Conservation (phyloP, 2,329 filamentous ascomycete species). For the Colletotrichum siamense region DNA sequence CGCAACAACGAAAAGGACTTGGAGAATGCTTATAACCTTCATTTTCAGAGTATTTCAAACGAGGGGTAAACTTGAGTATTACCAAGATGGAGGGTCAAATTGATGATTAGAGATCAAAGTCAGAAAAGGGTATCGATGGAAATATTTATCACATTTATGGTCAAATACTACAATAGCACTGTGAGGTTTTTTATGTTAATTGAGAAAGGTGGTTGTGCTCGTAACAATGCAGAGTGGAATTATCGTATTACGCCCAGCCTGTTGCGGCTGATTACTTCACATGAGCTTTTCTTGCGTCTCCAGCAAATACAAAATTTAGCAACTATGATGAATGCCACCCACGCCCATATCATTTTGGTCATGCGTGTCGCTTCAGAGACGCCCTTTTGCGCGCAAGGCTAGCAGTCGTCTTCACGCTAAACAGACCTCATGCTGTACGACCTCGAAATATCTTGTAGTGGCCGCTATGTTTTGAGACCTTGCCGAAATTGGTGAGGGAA, state of each 20-base stretch:
- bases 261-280: neutral
- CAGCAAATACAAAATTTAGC: neutral
- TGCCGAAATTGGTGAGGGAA: neutral
- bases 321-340: neutral
- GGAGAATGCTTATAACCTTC: neutral
- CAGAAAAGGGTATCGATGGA: neutral
- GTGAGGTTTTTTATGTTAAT: no score
- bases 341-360: neutral
- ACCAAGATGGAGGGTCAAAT: neutral
- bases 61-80: accelerated
- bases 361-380: neutral
- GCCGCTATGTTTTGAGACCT: neutral
- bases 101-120: neutral
- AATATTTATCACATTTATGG: neutral
- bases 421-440: neutral
- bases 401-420: neutral
- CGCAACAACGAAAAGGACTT: neutral
- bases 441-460: neutral
- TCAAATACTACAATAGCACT: no score
- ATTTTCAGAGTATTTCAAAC: neutral
- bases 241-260: neutral
- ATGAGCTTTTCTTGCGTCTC: neutral
- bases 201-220: no score
- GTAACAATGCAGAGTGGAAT: neutral
- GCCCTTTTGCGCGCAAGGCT: neutral